Base-by-base conservation (phyloP, 495 filamentous ascomycete species). In the Podospora didyma region DNA sequence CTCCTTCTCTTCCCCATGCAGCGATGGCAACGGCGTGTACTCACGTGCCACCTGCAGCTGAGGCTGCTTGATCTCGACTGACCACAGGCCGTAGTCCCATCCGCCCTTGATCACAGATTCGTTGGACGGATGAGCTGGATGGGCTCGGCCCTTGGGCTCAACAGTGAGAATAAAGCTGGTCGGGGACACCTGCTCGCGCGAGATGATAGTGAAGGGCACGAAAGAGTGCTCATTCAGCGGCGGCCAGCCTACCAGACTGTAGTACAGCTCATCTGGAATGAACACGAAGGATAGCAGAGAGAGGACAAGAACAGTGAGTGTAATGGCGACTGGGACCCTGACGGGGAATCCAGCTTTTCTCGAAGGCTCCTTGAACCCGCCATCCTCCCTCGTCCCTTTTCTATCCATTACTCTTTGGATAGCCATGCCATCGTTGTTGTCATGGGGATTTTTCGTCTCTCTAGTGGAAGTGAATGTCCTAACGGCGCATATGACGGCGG, bases 1-100 rank as follows among this genome's bases (percentile, higher is more conserved):
- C 57, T 86, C 83, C 10, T 83, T 82, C 20, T 79, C 77, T 2
- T 77, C 73, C 51, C 82, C 77, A 46, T 71, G 72, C 19, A 77
- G 59, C 10, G 83, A 73, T 0, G 94, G 93, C 0, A 97, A 73
- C 0, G 93, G 91, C 11, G 94, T 97, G 69, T 98, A 98, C 17
- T 86, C 82, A 50, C 94, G 74, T 37, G 89, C 87, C 47, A 98
- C 93, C 65, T 96, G 90, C 50, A 97, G 62, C 65, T 95, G 85
- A 9, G 94, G 94, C 69, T 98, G 93, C 69, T 96, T 96, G 63
- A 96, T 79, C 79, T 96, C 89, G 16, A 97, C 86, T 56, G 86
- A 90, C 86, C 90, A 92, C 37, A 94, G 75, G 1, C 88, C 89
- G 6, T 76, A 75, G 2, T 49, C 31, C 56, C 72, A 75, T 0